phyloP scores from a whole-genome alignment of 352 stramenopile genomes.

The Pythium apleroticum region DNA sequence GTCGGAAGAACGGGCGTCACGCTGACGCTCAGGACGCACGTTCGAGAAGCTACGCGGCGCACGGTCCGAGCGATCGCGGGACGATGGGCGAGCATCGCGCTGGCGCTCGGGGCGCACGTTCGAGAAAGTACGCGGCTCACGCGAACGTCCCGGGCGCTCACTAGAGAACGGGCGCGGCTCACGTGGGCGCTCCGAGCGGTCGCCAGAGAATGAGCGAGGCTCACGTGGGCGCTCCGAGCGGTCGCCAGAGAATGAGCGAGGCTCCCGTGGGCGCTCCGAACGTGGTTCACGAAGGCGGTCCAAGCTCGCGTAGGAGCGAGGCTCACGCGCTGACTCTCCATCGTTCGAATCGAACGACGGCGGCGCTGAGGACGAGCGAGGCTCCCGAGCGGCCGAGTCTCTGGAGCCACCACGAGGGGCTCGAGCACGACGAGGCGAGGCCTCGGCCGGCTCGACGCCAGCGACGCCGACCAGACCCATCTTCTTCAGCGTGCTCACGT shows the following conservation, averaged over 20 bases:
- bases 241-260: not conserved
- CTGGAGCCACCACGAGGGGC: not conserved
- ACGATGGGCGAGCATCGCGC: not conserved
- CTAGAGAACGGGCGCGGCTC: not conserved
- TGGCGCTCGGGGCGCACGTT: not conserved
- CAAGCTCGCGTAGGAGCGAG: not conserved
- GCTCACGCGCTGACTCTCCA: not conserved
- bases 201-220: not conserved
- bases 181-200: not conserved
- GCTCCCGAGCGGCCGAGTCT: not conserved
- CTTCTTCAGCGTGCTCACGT: conserved; percentile 63
- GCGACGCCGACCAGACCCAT: conserved; percentile 61
- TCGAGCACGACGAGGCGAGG: not conserved
- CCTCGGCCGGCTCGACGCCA: conserved; percentile 35
- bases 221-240: not conserved
- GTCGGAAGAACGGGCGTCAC: not conserved
- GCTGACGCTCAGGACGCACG: not conserved
- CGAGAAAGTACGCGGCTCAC: not conserved
- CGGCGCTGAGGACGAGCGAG: not conserved
- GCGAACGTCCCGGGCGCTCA: not conserved
- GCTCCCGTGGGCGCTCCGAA: not conserved
- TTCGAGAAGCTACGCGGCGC: not conserved
- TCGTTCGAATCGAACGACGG: not conserved
- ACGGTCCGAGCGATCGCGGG: not conserved
- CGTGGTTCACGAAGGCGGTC: not conserved